Evolutionary conservation across 2,329 filamentous ascomycete genomes (phyloP).

Genomic region (Geoglossum cookeanum): DNA sequence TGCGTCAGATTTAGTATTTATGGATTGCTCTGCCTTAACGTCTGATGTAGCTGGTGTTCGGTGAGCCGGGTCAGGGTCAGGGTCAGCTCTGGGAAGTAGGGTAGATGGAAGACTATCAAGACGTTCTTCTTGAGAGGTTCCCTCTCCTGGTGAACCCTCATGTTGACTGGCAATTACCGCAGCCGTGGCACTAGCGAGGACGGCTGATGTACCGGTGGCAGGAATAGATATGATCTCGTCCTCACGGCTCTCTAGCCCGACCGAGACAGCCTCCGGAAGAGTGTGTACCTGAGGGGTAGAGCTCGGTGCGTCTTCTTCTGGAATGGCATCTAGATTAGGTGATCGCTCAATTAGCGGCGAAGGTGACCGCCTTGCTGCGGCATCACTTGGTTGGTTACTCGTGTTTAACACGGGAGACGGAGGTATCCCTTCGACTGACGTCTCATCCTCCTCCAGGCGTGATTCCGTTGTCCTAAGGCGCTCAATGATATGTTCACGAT

Average conservation of each 20-base stretch:
- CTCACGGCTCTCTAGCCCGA: not conserved
- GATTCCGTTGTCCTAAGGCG: not conserved
- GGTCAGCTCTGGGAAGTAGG: not conserved
- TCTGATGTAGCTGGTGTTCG: not conserved
- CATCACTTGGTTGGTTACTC: not conserved
- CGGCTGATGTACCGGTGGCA: not conserved
- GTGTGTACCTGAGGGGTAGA: not conserved
- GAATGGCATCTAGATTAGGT: not conserved
- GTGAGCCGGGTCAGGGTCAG: not conserved
- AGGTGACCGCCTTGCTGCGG: not conserved
- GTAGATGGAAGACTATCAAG: not conserved
- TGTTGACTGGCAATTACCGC: not conserved
- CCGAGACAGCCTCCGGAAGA: not conserved
- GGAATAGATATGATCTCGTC: not conserved
- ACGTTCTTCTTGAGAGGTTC: not conserved
- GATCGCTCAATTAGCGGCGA: not conserved
- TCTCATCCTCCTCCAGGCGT: conserved; percentile 2
- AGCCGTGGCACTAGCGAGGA: not conserved
- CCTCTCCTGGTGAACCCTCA: not conserved
- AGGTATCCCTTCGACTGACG: not conserved
- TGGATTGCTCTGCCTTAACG: not conserved
- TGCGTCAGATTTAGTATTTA: not conserved
- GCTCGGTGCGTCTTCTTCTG: not conserved
- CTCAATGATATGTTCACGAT: conserved; percentile 2
- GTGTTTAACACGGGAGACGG: not conserved